phyloP scores from a whole-genome alignment of 495 filamentous ascomycete species.

The Xeromyces bisporus region DNA sequence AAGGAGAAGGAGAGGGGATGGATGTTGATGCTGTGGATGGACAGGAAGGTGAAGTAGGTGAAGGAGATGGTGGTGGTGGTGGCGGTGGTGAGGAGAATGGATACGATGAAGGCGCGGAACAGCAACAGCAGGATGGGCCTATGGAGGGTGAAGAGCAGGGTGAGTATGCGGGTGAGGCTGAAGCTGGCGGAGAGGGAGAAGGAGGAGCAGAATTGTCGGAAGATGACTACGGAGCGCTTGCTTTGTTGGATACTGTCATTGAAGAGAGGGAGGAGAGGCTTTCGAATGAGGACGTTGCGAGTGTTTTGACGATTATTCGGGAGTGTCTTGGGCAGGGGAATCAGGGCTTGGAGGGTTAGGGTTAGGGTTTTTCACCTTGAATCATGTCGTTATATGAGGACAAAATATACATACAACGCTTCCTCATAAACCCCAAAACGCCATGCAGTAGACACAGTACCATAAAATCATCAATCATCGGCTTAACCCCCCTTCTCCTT shows the following conservation, averaged over 20 bases:
- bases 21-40: constrained; percentile 3
- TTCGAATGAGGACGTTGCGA: constrained; percentile 18
- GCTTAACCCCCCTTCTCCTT: constrained; percentile 10
- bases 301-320: constrained; percentile 20
- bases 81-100: constrained; percentile 2
- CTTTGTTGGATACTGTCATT: constrained; percentile 25
- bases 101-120: not conserved
- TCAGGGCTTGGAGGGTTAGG: not conserved
- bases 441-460: too few relatives aligned
- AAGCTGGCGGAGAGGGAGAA: constrained; percentile 7
- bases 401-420: too few relatives aligned
- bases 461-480: too few relatives aligned
- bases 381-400: too few relatives aligned
- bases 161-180: constrained; percentile 10
- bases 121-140: too few relatives aligned
- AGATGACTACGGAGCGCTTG: constrained; percentile 22
- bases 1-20: too few relatives aligned
- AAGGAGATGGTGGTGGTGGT: not conserved
- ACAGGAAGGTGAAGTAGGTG: constrained; percentile 8
- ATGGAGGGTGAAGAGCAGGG: not conserved
- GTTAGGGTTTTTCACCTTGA: too few relatives aligned
- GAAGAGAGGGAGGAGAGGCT: constrained; percentile 28
- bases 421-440: too few relatives aligned
- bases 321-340: constrained; percentile 12
- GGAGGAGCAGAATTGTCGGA: constrained; percentile 10